Evolutionary conservation across 140 eudicot genomes (phyloP), one percentile per base, ranked within the genome.

Genomic region (Flaveria floridana): DNA sequence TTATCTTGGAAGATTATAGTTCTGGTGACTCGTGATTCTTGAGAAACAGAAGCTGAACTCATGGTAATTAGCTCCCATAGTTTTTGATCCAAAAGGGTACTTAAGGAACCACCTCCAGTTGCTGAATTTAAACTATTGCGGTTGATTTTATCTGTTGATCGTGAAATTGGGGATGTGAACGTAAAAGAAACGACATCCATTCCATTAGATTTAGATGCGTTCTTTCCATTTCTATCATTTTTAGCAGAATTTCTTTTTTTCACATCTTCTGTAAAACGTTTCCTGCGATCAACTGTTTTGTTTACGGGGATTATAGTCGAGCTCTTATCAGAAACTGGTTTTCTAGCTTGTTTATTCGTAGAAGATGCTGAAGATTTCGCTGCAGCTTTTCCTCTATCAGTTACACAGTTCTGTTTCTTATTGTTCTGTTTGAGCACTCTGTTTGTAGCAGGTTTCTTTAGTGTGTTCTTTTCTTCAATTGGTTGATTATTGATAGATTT

Each of bases 131-230:
- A 72, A 6, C 80, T 66, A 51, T 79, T 87, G 26, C 41, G 77
- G 50, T 76, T 80, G 14, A 83, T 76, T 63, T 77, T 65, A 65
- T 80, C 88, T 1, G 61, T 68, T 12, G 72, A 80, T 14, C 91
- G 79, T 16, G 92, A 72, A 78, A 94, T 74, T 6, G 99, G 99
- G 51, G 99, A 77, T 23, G 86, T 86, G 75, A 94, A 94, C 7
- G 97, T 94, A 66, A 94, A 94, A 14, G 99, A 94, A 78, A 90
- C 75, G 69, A 90, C 88, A 81, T 88, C 97, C 63, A 71, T 63
- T 47, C 93, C 88, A 13, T 82, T 86, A 52, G 86, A 88, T 65
- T 66, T 80, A 47, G 85, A 84, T 39, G 69, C 72, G 53, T 39
- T 71, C 79, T 74, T 82, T 83, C 88, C 85, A 83, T 18, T 84